These are phyloP conservation scores for Globisporangium cylindrosporum DNA, from an alignment of 352 stramenopile genomes.

Conservation along the genomic window DNA sequence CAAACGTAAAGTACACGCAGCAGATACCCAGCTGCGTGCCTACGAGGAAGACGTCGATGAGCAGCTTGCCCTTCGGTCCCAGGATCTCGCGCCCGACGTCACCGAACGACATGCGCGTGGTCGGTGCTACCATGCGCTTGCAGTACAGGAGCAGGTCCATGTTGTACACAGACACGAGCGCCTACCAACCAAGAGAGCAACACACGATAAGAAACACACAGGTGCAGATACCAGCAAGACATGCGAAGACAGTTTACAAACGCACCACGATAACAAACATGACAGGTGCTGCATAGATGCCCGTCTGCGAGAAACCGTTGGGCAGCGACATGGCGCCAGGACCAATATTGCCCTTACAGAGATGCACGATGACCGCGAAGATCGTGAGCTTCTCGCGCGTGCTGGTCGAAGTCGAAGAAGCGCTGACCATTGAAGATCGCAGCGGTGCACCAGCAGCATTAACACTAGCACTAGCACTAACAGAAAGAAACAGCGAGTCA, in stretches of 20 bases:
- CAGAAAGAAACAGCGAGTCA: background rate
- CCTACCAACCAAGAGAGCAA: slow-evolving; percentile 23
- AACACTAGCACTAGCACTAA: background rate
- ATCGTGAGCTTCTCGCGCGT: slow-evolving; percentile 50
- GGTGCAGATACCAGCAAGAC: background rate
- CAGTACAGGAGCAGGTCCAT: slow-evolving; percentile 76
- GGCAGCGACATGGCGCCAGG: slow-evolving; percentile 77
- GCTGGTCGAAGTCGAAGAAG: background rate
- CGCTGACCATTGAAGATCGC: background rate
- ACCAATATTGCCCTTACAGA: slow-evolving; percentile 78
- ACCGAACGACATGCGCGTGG: slow-evolving; percentile 60
- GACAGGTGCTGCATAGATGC: slow-evolving; percentile 52
- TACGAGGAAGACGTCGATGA: slow-evolving; percentile 80
- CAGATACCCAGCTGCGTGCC: slow-evolving; percentile 78
- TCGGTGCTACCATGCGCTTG: slow-evolving; percentile 59
- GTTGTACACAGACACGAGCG: slow-evolving; percentile 78
- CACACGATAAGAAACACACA: background rate
- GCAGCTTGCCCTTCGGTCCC: slow-evolving; percentile 50
- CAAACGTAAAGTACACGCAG: slow-evolving; percentile 83
- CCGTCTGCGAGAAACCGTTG: slow-evolving; percentile 72
- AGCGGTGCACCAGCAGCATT: background rate
- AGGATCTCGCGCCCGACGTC: slow-evolving; percentile 67
- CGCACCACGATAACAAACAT: slow-evolving; percentile 62
- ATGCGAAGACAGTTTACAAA: background rate
- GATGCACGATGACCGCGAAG: slow-evolving; percentile 53